Base-by-base conservation (phyloP, 495 filamentous ascomycete species). In the Thermothielavioides terrestris region DNA sequence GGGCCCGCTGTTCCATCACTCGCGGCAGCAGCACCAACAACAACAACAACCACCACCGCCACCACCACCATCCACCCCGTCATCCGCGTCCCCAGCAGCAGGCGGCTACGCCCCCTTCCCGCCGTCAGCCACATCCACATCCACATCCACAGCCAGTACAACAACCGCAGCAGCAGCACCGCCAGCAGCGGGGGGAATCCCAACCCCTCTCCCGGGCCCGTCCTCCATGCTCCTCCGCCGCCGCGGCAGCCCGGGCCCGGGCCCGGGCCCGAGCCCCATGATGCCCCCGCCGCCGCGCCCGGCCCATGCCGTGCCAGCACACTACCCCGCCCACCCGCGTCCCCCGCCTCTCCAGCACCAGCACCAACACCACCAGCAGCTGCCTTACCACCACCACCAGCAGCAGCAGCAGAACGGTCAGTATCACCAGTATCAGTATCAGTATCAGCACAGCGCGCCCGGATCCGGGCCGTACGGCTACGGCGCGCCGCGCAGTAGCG, bases 71-170 rank as follows among this genome's bases (percentile, higher is more conserved):
- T 12, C 23, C 55, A n/a, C 10, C 55, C 62, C 7, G 22, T 55
- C 42, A 54, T 52, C 46, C 4, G 53, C 49, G 27, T 58, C 47
- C 6, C 36, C 54, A n/a, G 35, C 50, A 18, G 39, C 21, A 36
- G n/a, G n/a, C n/a, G n/a, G n/a, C n/a, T n/a, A n/a, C n/a, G n/a
- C n/a, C n/a, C n/a, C n/a, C n/a, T n/a, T n/a, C n/a, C 17, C 42
- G 34, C 28, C 30, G 42, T n/a, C 20, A 35, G 6, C 49, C 42
- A 11, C 46, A 42, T 12, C 23, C 55, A n/a, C 10, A 55, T 60
- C 7, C 22, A 54, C 42, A 54, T 52, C 46, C 4, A 53, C 49
- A 25, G 58, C 47, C 6, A 41, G n/a, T n/a, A n/a, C 54, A n/a
- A 35, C 50, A 18, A 34, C 21, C 17, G n/a, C 38, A 26, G 20